These are phyloP conservation scores for Sanghuangporus sanghuang DNA, from an alignment of 1,284 basidiomycete genomes.

Conservation along the genomic window DNA sequence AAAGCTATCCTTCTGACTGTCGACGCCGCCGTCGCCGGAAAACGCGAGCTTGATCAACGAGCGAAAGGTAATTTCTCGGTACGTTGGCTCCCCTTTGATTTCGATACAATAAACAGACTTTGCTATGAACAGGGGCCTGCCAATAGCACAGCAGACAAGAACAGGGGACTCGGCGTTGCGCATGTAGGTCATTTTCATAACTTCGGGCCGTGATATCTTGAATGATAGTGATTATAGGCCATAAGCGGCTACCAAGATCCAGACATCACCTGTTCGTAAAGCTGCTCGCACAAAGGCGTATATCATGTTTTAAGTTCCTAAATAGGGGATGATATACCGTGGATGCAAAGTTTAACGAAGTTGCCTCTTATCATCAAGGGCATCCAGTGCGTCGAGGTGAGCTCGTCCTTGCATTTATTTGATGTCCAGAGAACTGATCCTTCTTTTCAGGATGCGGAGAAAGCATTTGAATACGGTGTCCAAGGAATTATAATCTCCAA, in stretches of 20 bases:
- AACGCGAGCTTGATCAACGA: conserved; percentile 43
- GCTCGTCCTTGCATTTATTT: not conserved
- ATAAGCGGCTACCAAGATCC: conserved; percentile 51
- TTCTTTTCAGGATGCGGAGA: conserved; percentile 34
- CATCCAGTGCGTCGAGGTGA: conserved; percentile 38
- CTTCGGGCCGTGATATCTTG: not conserved
- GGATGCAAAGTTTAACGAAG: conserved; percentile 39
- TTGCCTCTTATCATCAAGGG: conserved; percentile 49
- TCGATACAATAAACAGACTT: not conserved
- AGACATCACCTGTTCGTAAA: conserved; percentile 44
- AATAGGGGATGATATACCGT: conserved; percentile 30
- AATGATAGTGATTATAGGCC: conserved; percentile 18
- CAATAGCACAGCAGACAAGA: conserved; percentile 36
- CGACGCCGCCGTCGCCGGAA: conserved; percentile 60
- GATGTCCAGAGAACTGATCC: not conserved
- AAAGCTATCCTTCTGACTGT: conserved; percentile 55
- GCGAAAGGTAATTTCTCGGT: conserved; percentile 23
- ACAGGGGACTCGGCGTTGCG: conserved; percentile 35
- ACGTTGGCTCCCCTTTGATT: not conserved
- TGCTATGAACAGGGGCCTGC: conserved; percentile 37
- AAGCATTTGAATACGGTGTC: conserved; percentile 44
- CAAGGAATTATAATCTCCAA: conserved; percentile 47
- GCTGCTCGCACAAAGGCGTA: not conserved
- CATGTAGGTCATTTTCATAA: conserved; percentile 28
- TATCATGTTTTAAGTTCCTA: not conserved